Conservation (phyloP, 768 basidiomycete species). For the Agrocybe pediades region DNA sequence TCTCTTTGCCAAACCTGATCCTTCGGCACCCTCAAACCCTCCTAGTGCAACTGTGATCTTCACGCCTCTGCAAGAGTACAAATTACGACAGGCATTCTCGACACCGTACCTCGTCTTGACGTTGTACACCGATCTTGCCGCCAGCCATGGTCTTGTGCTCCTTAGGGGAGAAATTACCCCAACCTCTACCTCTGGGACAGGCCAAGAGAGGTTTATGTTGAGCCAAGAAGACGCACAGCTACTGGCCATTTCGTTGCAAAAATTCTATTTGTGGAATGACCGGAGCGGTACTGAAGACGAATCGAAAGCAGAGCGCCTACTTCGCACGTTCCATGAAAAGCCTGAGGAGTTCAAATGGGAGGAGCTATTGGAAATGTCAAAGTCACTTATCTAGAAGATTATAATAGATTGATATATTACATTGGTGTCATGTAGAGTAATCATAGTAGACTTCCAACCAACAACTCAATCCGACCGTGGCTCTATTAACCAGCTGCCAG, state of each 20-base stretch:
- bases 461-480: conserved; percentile 25
- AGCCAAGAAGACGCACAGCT: conserved; percentile 83
- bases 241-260: conserved; percentile 78
- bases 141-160: conserved; percentile 80
- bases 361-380: conserved; percentile 62
- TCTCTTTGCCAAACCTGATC: conserved; percentile 40
- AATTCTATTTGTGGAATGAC: conserved; percentile 76
- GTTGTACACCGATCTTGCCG: conserved; percentile 86
- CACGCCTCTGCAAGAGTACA: conserved; percentile 94
- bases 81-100: conserved; percentile 78
- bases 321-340: conserved; percentile 75
- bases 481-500: conserved; percentile 41
- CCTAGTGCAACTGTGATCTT: conserved; percentile 80
- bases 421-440: background rate
- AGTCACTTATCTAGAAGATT: conserved; percentile 23
- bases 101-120: conserved; percentile 91
- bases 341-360: conserved; percentile 85
- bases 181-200: conserved; percentile 35
- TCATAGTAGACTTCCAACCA: too few relatives aligned
- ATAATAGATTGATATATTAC: background rate
- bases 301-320: conserved; percentile 46
- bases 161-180: conserved; percentile 92
- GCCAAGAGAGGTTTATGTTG: conserved; percentile 56
- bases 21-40: conserved; percentile 40
- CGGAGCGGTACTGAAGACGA: conserved; percentile 16